phyloP scores from a whole-genome alignment of 2,329 filamentous ascomycete species.

The Botrytis squamosa region DNA sequence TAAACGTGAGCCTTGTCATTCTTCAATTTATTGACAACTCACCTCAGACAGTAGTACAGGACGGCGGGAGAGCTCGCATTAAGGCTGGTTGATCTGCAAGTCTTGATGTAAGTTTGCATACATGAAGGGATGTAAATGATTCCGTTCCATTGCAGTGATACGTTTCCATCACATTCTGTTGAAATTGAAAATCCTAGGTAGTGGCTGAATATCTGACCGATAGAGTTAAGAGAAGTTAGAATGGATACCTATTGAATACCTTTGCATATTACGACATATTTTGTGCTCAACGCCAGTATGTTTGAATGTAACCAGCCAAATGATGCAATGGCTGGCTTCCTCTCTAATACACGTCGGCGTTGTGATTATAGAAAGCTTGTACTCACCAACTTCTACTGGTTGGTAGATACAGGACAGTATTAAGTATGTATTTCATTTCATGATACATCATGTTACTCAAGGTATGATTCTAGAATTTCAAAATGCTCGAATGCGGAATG shows the following conservation, averaged over 20 bases:
- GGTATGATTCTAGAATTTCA: not conserved
- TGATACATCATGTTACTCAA: not conserved
- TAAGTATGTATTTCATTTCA: not conserved
- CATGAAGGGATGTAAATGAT: not conserved
- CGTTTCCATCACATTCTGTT: not conserved
- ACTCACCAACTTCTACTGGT: not conserved
- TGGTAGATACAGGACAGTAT: not conserved
- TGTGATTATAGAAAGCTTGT: not conserved
- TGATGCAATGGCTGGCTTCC: not conserved
- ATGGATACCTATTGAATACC: not conserved
- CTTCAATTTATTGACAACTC: not conserved
- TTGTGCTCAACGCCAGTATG: not conserved
- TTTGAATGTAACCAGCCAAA: not conserved
- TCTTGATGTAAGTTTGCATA: not conserved
- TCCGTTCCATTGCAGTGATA: not conserved
- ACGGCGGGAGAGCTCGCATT: not conserved
- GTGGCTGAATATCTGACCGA: not conserved
- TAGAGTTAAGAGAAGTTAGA: not conserved
- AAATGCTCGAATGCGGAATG: not conserved
- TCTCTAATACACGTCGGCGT: not conserved
- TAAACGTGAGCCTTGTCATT: not conserved
- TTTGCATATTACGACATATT: not conserved
- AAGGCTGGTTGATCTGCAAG: not conserved
- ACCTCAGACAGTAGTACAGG: not conserved
- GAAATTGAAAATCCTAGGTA: too few species aligned